Base-by-base conservation (phyloP, 495 filamentous ascomycete genomes). In the Penicillium parvum region DNA sequence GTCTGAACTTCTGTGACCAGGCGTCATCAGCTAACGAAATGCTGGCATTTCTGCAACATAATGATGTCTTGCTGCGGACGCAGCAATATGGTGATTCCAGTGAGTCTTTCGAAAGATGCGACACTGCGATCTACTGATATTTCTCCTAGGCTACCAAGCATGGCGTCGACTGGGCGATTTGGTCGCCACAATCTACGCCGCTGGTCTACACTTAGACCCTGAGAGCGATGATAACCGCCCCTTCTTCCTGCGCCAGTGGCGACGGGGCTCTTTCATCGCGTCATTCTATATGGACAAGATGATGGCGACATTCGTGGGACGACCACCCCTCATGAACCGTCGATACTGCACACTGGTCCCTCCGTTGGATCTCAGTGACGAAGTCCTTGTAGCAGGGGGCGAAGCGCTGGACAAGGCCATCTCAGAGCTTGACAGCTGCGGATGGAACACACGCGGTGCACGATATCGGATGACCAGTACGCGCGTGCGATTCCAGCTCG, bases 291-390 rank as follows among this genome's bases (percentile, higher is more conserved):
- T 64, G 19, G 76, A 78, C 44, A 81, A 81, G 47, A 58, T 50
- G 10, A 48, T 75, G 4, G 70, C 76, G 6, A 72, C 73, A 0
- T 81, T 81, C 36, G 63, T 76, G 10, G 80, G 78, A 2, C 58
- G 81, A 8, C 79, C 79, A 4, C 79, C 79, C 0, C 57, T 74
- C 4, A 63, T 83, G 27, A 76, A 72, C 11, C 66, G 71, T 32
- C 68, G 73, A 15, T 83, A 76, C 49, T 75, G 73, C 43, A 73
- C 69, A 0, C 69, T 79, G 2, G 69, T 73, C 2, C 52, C 76
- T 21, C 79, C 81, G 0, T 58, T 84, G 3, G 81, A 84, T 45
- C 40, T 84, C n/a, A 68, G 53, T 37, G 77, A 81, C 36, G 61
- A 71, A 0, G 60, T 69, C 5, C 58, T 80, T 11, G 65, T 79